Base-by-base conservation (phyloP, 2,329 filamentous ascomycete genomes). In the Blastomyces parvus region DNA sequence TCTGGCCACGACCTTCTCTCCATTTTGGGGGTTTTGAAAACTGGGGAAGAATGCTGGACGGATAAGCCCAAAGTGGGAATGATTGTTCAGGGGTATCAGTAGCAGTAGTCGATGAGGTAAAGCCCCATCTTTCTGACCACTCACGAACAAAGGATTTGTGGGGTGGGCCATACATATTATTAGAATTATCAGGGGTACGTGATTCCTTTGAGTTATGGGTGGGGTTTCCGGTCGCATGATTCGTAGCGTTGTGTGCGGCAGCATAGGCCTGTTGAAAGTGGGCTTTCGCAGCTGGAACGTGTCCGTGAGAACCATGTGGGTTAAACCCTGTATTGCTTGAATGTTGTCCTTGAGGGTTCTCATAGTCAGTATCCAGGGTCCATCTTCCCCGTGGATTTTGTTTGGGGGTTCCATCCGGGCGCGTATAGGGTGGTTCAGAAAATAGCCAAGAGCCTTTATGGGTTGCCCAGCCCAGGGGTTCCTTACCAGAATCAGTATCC, bases 401-500 rank as follows among this genome's bases (percentile, higher is more conserved):
- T 27, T 48, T 50, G 25, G 61, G 44, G 22, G 22, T n/a, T 44
- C 46, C 36, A 56, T 61, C 56, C 50, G 61, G 66, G 40, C 63
- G 64, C 44, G 64, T 65, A 66, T 64, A 66, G 50, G 66, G 60
- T 62, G 66, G 60, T 62, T 65, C 63, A 48, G 63, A 63, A 64
- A 68, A 66, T 36, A 66, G 65, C 65, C 64, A 66, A 33, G 66
- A 67, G 40, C 64, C 59, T 33, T 46, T 59, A 7, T 56, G 48
- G 55, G 64, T 65, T 33, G 66, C 65, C 60, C 64, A 66, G 62
- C 59, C 66, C 62, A 64, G 67, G 64, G 64, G 64, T 50, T 69
- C 65, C 74, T 74, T 70, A 77, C 75, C 74, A 66, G 65, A 68
- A 67, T 68, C 68, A 40, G 69, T 61, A 55, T 64, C 66, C 17